Percentiles rank a stretch among this genome's conserved stretches.
Evolutionary conservation across 495 filamentous ascomycete species (phyloP).

Genomic region (Parmelia sp.): DNA sequence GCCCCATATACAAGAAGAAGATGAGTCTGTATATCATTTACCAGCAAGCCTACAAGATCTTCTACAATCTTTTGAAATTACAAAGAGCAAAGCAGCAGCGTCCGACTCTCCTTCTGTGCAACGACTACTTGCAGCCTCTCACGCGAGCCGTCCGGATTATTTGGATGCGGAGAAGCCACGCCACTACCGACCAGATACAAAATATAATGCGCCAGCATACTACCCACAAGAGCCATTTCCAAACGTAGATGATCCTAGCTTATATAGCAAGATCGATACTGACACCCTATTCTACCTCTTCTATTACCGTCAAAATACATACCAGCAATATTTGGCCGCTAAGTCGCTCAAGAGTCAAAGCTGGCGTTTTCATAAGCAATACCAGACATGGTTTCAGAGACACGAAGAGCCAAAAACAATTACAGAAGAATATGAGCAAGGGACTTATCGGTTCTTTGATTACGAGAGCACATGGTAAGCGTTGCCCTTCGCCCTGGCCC

Average conservation of each 20-base stretch:
- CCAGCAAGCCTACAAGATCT: constrained; percentile 84
- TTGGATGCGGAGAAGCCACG: constrained; percentile 74
- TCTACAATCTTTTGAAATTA: constrained; percentile 81
- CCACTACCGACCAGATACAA: constrained; percentile 74
- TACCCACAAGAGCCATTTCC: constrained; percentile 88
- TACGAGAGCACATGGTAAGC: constrained; percentile 96
- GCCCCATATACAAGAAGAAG: constrained; percentile 46
- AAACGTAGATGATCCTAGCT: constrained; percentile 81
- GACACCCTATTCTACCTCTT: constrained; percentile 99
- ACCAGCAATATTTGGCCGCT: constrained; percentile 93
- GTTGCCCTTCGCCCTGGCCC: constrained; percentile 10
- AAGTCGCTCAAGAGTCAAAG: constrained; percentile 94
- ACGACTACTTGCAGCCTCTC: constrained; percentile 64
- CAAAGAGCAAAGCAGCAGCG: constrained; percentile 55
- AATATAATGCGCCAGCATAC: constrained; percentile 70
- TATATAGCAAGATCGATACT: constrained; percentile 83
- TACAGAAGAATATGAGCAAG: constrained; percentile 97
- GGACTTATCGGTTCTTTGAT: constrained; percentile 98
- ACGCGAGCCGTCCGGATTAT: constrained; percentile 62
- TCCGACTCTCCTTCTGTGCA: constrained; percentile 58
- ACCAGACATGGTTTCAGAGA: constrained; percentile 98
- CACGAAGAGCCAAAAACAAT: constrained; percentile 98
- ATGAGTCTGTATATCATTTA: constrained; percentile 92
- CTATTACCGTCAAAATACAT: constrained; percentile 94
- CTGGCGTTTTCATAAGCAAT: constrained; percentile 99